phyloP scores from a whole-genome alignment of 192 early-diverging fungal species.

The Backusella luteola region DNA sequence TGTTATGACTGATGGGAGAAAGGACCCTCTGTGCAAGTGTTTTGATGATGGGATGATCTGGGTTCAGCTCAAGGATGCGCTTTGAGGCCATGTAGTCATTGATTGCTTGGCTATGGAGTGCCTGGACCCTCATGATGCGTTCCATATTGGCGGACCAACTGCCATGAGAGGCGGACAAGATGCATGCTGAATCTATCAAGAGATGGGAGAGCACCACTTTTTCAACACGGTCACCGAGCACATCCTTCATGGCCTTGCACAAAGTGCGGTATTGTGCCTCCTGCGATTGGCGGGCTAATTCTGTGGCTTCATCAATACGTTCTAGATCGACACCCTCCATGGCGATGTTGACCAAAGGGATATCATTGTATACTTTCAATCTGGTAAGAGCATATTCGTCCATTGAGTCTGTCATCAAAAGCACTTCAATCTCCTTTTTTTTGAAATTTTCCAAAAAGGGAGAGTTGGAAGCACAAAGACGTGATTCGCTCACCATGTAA shows the following conservation, averaged over 20 bases:
- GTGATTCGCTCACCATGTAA: conserved; percentile 96
- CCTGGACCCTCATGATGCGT: conserved; percentile 99
- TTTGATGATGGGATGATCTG: conserved; percentile 92
- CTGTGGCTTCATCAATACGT: conserved; percentile 97
- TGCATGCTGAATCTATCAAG: conserved; percentile 96
- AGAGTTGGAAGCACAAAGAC: conserved; percentile 88
- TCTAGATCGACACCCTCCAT: conserved; percentile 99
- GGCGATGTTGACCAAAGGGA: conserved; percentile 95
- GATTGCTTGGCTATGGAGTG: conserved; percentile 65
- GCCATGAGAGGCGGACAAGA: conserved; percentile 96
- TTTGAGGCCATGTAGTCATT: conserved; percentile 93
- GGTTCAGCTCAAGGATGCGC: conserved; percentile 98
- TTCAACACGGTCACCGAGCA: conserved; percentile 98
- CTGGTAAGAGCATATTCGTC: conserved; percentile 98
- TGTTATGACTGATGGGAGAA: conserved; percentile 96
- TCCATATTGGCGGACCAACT: conserved; percentile 99
- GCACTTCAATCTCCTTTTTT: conserved; percentile 98
- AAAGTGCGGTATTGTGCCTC: conserved; percentile 85
- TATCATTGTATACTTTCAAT: conserved; percentile 98
- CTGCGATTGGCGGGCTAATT: conserved; percentile 81
- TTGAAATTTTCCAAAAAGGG: conserved; percentile 98
- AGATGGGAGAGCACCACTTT: conserved; percentile 83
- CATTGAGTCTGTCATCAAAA: conserved; percentile 98
- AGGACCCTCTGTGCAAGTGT: conserved; percentile 89
- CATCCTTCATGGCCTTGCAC: conserved; percentile 92